Percentiles rank a stretch among this genome's conserved stretches.
These are phyloP conservation scores for Mucor ambiguus DNA, from an alignment of 371 early-diverging fungal genomes.

Conservation along the genomic window DNA sequence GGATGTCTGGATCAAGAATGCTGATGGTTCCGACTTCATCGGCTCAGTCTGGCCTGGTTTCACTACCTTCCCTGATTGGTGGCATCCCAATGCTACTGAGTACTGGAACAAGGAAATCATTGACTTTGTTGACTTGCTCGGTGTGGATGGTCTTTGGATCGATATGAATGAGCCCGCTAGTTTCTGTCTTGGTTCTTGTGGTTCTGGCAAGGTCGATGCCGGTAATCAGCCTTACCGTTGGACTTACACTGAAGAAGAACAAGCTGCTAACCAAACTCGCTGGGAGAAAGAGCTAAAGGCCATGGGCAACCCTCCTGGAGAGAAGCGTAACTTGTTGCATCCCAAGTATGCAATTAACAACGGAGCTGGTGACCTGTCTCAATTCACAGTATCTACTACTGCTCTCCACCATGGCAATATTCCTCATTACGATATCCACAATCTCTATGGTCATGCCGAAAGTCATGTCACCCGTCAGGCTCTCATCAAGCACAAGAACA, in stretches of 20 bases:
- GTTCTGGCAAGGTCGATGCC: constrained; percentile 27
- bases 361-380: constrained; percentile 45
- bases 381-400: constrained; percentile 57
- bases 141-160: constrained; percentile 68
- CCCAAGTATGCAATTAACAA: constrained; percentile 44
- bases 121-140: constrained; percentile 26
- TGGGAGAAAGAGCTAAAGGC: constrained; percentile 23
- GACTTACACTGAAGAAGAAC: constrained; percentile 28
- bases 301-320: constrained; percentile 30
- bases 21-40: constrained; percentile 43
- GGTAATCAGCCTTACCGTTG: constrained; percentile 29
- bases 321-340: constrained; percentile 34
- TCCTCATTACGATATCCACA: constrained; percentile 66
- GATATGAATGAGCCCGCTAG: constrained; percentile 72
- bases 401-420: constrained; percentile 59
- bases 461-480: constrained; percentile 56
- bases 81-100: constrained; percentile 49
- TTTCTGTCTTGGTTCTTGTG: constrained; percentile 44
- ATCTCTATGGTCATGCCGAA: constrained; percentile 67
- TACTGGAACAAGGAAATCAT: constrained; percentile 53
- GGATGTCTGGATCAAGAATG: constrained; percentile 55
- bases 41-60: constrained; percentile 76
- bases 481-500: constrained; percentile 28
- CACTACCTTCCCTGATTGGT: constrained; percentile 69
- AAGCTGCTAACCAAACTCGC: constrained; percentile 21